Base-by-base conservation (phyloP, 495 filamentous ascomycete genomes). In the Penicillium bialowiezense region DNA sequence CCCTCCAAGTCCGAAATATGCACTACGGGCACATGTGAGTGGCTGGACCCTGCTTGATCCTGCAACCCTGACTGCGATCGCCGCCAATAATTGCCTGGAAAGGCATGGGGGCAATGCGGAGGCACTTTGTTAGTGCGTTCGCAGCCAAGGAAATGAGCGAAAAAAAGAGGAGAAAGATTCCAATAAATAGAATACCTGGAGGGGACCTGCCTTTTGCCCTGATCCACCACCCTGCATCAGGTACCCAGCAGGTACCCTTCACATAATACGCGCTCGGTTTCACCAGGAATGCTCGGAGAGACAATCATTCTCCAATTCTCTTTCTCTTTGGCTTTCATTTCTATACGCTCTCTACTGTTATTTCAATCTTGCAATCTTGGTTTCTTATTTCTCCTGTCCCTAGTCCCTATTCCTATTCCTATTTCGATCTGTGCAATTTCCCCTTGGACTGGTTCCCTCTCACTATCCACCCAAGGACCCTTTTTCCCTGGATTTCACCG, bases 21-120 rank as follows among this genome's bases (percentile, higher is more conserved):
- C 21, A 40, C 37, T n/a, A n/a, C 37, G 0, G 19, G 4, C 32
- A 8, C 7, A 9, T 35, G 3, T 51, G 18, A 55, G 46, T 59
- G 52, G 53, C 23, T 52, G 48, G 50, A 23, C 47, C 59, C 55
- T 62, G 49, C 19, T 39, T 41, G 41, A 29, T 33, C 50, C 41
- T 58, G 53, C 44, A 57, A 57, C 47, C 58, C 54, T 52, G 50
- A 42, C 23, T 48, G 28, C 1, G 60, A 63, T 63, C 54, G 19
- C 31, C 48, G 53, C 12, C 48, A 50, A 26, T 32, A 41, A 18
- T 51, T 57, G 5, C 60, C 42, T 32, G 28, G 31, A 9, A n/a
- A n/a, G n/a, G n/a, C n/a, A n/a, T n/a, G n/a, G 9, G 20, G 33
- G 51, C 14, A 37, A 54, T 62, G 52, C 55, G 59, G 59, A 26